Evolutionary conservation across 2,329 filamentous ascomycete genomes (phyloP).

Genomic region (Coniella lustricola): DNA sequence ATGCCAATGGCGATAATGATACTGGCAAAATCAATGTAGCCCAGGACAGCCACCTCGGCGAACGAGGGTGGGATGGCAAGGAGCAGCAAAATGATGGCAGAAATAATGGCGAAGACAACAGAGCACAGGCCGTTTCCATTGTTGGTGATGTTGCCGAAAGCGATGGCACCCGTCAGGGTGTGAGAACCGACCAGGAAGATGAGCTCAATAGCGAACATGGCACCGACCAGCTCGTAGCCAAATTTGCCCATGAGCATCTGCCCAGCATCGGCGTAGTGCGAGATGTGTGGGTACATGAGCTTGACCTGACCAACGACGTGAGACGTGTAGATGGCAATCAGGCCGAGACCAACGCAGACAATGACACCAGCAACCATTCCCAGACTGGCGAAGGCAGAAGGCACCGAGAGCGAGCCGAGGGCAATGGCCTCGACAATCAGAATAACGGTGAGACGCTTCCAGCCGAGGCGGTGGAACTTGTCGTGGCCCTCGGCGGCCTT

Average conservation of each 20-base stretch:
- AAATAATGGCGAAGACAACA: slow-evolving; percentile 38
- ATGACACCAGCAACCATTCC: slow-evolving; percentile 42
- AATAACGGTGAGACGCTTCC: slow-evolving; percentile 49
- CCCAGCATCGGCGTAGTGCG: slow-evolving; percentile 63
- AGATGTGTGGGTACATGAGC: slow-evolving; percentile 47
- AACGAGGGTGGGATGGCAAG: slow-evolving; percentile 42
- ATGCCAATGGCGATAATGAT: slow-evolving; percentile 58
- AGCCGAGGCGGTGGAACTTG: slow-evolving; percentile 47
- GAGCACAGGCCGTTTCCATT: slow-evolving; percentile 38
- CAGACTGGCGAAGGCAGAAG: slow-evolving; percentile 43
- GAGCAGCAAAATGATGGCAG: slow-evolving; percentile 38
- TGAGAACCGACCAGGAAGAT: slow-evolving; percentile 68
- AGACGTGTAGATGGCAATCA: slow-evolving; percentile 34
- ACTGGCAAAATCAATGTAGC: slow-evolving; percentile 52
- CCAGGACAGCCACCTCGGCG: slow-evolving; percentile 41
- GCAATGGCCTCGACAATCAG: slow-evolving; percentile 52
- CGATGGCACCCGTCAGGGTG: slow-evolving; percentile 62
- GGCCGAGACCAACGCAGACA: slow-evolving; percentile 27
- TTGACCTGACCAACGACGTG: slow-evolving; percentile 38
- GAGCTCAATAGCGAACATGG: slow-evolving; percentile 56
- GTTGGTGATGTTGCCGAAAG: slow-evolving; percentile 57
- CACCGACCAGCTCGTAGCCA: slow-evolving; percentile 56
- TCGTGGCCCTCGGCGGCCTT: slow-evolving; percentile 38
- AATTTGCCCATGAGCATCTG: slow-evolving; percentile 52
- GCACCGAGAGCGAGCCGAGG: slow-evolving; percentile 45